Conservation (phyloP, 108 stramenopile species). For the Conticribra guillardii region DNA sequence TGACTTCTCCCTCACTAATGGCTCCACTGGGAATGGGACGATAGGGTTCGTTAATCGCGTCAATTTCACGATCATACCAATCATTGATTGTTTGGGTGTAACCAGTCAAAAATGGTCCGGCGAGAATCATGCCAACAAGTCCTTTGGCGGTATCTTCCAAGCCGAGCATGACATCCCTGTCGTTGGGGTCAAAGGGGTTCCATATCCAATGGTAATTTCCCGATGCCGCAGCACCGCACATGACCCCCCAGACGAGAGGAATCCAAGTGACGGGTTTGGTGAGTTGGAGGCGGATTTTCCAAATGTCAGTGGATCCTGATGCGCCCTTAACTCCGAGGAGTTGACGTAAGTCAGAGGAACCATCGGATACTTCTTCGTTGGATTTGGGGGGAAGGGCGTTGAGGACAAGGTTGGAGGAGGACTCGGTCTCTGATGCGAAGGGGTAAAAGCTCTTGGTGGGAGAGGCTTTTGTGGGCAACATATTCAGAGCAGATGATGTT, state of each 20-base stretch:
- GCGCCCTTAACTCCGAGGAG: slow-evolving; percentile 88
- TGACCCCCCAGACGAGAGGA: slow-evolving; percentile 94
- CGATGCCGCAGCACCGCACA: slow-evolving; percentile 90
- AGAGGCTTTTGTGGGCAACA: slow-evolving; percentile 23
- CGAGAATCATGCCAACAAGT: slow-evolving; percentile 88
- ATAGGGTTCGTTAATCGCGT: slow-evolving; percentile 98
- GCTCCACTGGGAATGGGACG: slow-evolving; percentile 94
- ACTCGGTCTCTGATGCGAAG: slow-evolving; percentile 10
- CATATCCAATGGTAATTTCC: slow-evolving; percentile 99
- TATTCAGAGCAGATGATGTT: slow-evolving; percentile 6
- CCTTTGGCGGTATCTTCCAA: slow-evolving; percentile 88
- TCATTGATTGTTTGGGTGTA: slow-evolving; percentile 99
- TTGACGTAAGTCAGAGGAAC: slow-evolving; percentile 74
- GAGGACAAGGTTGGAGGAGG: slow-evolving; percentile 27
- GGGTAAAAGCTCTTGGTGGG: slow-evolving; percentile 23
- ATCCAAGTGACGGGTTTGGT: slow-evolving; percentile 95
- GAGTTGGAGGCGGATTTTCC: slow-evolving; percentile 91
- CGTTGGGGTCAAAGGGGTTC: slow-evolving; percentile 93
- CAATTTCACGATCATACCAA: slow-evolving; percentile 98
- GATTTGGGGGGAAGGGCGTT: slow-evolving; percentile 40
- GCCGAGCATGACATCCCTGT: slow-evolving; percentile 79
- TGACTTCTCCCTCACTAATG: slow-evolving; percentile 90
- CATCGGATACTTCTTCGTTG: slow-evolving; percentile 75
- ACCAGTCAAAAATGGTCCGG: slow-evolving; percentile 94
- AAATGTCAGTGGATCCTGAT: slow-evolving; percentile 69